phyloP scores from a whole-genome alignment of 495 filamentous ascomycete genomes.

The Haplographium delicatum region DNA sequence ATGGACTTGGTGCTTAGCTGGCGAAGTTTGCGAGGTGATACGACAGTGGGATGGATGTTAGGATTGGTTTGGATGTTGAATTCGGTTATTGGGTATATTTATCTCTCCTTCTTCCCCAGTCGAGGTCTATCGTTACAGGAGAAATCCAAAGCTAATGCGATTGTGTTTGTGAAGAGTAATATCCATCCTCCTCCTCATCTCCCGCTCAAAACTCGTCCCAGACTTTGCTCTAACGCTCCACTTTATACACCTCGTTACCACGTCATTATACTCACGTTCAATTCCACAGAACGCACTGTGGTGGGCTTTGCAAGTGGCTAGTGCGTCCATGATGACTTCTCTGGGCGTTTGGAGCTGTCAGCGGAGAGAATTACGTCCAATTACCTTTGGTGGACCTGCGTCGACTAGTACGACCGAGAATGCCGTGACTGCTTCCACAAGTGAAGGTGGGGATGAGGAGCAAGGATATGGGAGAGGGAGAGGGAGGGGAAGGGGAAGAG shows the following conservation, averaged over 20 bases:
- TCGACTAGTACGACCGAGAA: conserved; percentile 23
- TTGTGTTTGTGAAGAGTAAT: conserved; percentile 49
- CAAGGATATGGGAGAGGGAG: conserved; percentile 46
- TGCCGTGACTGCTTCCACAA: conserved; percentile 23
- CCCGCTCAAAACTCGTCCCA: conserved; percentile 82
- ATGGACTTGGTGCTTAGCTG: conserved; percentile 73
- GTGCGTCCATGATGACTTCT: conserved; percentile 61
- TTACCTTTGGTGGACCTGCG: conserved; percentile 67
- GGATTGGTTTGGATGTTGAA: conserved; percentile 83
- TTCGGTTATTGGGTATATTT: conserved; percentile 65
- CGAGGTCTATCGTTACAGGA: conserved; percentile 1
- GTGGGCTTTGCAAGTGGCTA: conserved; percentile 76
- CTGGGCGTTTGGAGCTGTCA: conserved; percentile 87
- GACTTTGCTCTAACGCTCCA: conserved; percentile 92
- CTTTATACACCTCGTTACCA: conserved; percentile 75
- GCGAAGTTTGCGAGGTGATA: conserved; percentile 80
- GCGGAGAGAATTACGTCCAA: conserved; percentile 82
- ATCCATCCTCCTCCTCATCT: conserved; percentile 72
- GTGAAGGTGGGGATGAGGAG: conserved; percentile 35
- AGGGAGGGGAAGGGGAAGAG: conserved; percentile 47
- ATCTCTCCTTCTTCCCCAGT: conserved; percentile 6
- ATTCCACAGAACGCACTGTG: conserved; percentile 74
- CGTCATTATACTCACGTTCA: conserved; percentile 65
- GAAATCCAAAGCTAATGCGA: conserved; percentile 16
- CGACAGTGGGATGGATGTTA: conserved; percentile 85